phyloP scores from a whole-genome alignment of 2,329 filamentous ascomycete species.

The Xylaria sp. region DNA sequence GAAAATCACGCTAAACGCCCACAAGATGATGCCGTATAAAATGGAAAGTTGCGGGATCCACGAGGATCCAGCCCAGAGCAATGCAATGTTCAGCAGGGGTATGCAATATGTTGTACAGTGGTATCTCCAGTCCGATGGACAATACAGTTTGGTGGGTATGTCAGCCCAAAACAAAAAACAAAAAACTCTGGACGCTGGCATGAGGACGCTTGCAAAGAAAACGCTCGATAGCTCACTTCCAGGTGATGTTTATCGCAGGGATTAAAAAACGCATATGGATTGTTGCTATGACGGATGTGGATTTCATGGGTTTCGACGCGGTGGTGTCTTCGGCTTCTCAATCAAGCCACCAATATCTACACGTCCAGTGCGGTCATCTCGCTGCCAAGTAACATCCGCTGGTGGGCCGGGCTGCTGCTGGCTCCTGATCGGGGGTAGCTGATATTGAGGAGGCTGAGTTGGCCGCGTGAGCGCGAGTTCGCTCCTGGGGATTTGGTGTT shows the following conservation, averaged over 20 bases:
- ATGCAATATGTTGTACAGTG: slow-evolving; percentile 49
- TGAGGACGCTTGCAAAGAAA: slow-evolving; percentile 35
- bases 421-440: slow-evolving; percentile 56
- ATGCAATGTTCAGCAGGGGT: slow-evolving; percentile 37
- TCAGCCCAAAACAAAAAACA: slow-evolving; percentile 41
- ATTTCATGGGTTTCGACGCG: slow-evolving; percentile 39
- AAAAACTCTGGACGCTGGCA: slow-evolving; percentile 32
- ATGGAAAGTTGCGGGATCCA: slow-evolving; percentile 25
- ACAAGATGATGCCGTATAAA: slow-evolving; percentile 35
- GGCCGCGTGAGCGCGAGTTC: slow-evolving; percentile 55
- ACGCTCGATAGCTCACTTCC: slow-evolving; percentile 15
- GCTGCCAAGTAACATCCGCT: slow-evolving; percentile 51
- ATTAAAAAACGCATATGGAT: slow-evolving; percentile 3
- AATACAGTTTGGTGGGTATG: slow-evolving; percentile 47
- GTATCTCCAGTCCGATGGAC: slow-evolving; percentile 48
- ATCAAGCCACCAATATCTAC: slow-evolving; percentile 72
- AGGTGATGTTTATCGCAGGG: slow-evolving; percentile 3
- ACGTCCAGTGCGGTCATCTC: slow-evolving; percentile 64
- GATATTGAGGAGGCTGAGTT: slow-evolving; percentile 52
- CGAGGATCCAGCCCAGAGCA: slow-evolving; percentile 27
- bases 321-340: slow-evolving; percentile 62
- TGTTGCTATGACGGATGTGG: slow-evolving; percentile 25
- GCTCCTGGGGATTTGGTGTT: slow-evolving; percentile 65
- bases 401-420: slow-evolving; percentile 46
- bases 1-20: slow-evolving; percentile 39